Conservation (phyloP, 1,284 basidiomycete species). For the Cryptococcus hybrid region DNA sequence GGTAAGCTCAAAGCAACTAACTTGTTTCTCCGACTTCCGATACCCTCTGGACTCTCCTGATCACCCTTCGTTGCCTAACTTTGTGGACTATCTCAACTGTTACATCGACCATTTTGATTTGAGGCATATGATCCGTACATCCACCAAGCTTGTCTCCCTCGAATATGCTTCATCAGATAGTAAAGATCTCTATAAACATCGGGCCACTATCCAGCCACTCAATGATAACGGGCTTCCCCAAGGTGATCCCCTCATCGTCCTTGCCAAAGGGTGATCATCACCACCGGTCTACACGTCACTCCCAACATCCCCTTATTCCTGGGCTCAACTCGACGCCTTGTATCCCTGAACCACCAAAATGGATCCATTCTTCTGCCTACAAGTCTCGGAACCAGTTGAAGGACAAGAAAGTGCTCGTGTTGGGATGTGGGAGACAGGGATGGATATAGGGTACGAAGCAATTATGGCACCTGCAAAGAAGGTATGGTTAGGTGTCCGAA, state of each 20-base stretch:
- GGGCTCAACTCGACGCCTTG: slow-evolving; percentile 51
- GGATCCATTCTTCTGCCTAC: slow-evolving; percentile 59
- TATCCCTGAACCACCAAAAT: slow-evolving; percentile 36
- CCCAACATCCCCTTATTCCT: slow-evolving; percentile 55
- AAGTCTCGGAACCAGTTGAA: slow-evolving; percentile 55
- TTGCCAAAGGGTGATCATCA: slow-evolving; percentile 33
- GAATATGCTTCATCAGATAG: slow-evolving; percentile 22
- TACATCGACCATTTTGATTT: slow-evolving; percentile 58
- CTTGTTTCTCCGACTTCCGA: slow-evolving; percentile 64
- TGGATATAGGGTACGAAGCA: slow-evolving; percentile 60
- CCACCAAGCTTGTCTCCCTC: slow-evolving; percentile 51
- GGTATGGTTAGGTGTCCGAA: slow-evolving; percentile 59
- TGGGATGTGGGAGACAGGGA: slow-evolving; percentile 66
- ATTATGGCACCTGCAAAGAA: slow-evolving; percentile 59
- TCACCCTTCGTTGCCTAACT: slow-evolving; percentile 60
- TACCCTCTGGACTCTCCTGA: slow-evolving; percentile 55
- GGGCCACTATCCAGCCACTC: slow-evolving; percentile 21
- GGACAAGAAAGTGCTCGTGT: slow-evolving; percentile 58
- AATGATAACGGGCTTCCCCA: slow-evolving; percentile 6
- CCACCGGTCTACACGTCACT: slow-evolving; percentile 52
- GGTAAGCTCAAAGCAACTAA: slow-evolving; percentile 55
- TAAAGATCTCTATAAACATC: slow-evolving; percentile 19
- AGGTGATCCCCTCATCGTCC: slow-evolving; percentile 14
- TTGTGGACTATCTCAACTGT: slow-evolving; percentile 59
- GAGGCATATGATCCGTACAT: slow-evolving; percentile 52